Base-by-base conservation (phyloP, 306 rosid species). In the Erythrophleum fordii region DNA sequence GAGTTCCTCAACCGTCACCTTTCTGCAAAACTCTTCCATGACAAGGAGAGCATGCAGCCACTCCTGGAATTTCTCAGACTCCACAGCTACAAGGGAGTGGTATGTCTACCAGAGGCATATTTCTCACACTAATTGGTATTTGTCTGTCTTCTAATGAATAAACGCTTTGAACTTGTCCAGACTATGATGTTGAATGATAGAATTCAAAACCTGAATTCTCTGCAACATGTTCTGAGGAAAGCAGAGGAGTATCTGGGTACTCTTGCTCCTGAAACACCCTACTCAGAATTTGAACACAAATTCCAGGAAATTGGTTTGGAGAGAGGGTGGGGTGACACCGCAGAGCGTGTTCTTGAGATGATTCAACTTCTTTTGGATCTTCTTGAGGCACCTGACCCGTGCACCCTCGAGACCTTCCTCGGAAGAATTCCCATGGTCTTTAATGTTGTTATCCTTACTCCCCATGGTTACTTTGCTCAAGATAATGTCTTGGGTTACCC, bases 1-100 rank as follows among this genome's bases (percentile, higher is more conserved):
- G 98, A 95, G 91, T 95, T 93, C 82, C 97, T 95, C 82, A 95
- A 95, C 72, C 99, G 98, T n/a, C 98, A 95, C 78, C 98, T 95
- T 44, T 95, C 98, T 48, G 98, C 99, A 5, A 93, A 95, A 82
- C 98, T 95, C 71, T 95, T 95, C 91, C 99, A 95, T 76, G 99
- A 85, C 86, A 95, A 82, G 89, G 98, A 95, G 83, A 95, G 99
- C 87, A 81, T 95, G 99, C 87, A 88, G 42, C 99, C 98, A 8
- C 85, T 95, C 73, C 93, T 95, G 10, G 93, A 93, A 39, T 95
- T 95, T 66, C 97, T 95, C 70, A 88, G 89, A 74, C 96, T 91
- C 85, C 99, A 95, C 82, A 92, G 88, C 87, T 79, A 90, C 72
- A 89, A 93, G 75, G 99, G 97, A 69, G 89, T 89, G 97, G 99